Evolutionary conservation across 805 yeast species (phyloP).

Genomic region (Sungouiella blattae): DNA sequence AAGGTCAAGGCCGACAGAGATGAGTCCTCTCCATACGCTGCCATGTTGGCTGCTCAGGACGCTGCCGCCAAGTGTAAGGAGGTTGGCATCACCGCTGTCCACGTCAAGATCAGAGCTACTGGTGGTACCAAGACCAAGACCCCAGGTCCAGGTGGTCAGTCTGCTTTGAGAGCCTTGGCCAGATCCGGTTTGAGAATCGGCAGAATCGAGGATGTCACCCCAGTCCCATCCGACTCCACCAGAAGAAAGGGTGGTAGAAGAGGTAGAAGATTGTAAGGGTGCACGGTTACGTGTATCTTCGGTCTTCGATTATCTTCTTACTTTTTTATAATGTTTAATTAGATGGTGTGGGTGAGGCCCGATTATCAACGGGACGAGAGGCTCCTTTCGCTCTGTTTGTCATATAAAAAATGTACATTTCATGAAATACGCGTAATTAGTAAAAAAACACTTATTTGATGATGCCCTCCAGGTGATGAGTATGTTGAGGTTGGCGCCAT

Average conservation of each 20-base stretch:
- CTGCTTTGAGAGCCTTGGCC: conserved; percentile 98
- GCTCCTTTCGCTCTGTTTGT: conserved; percentile 17
- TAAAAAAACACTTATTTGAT: too few species aligned
- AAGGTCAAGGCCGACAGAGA: conserved; percentile 99
- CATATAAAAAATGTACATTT: conserved; percentile 11
- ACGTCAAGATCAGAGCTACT: conserved; percentile 99
- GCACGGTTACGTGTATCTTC: conserved; percentile 7
- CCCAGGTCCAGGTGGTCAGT: conserved; percentile 99
- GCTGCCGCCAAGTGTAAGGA: conserved; percentile 98
- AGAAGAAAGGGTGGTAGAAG: conserved; percentile 99
- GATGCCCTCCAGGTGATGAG: too few species aligned
- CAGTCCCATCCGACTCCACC: conserved; percentile 99
- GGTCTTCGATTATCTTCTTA: conserved; percentile 1
- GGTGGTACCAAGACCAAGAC: conserved; percentile 99
- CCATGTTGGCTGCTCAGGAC: conserved; percentile 99
- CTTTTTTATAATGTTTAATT: conserved; percentile 7
- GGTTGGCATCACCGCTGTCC: conserved; percentile 99
- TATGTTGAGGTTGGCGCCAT: too few species aligned
- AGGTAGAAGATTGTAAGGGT: conserved; percentile 93
- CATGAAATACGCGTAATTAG: conserved; percentile 2
- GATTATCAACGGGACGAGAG: conserved; percentile 1
- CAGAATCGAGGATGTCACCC: conserved; percentile 99
- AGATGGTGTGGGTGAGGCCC: conserved; percentile 5
- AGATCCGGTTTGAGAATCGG: conserved; percentile 99
- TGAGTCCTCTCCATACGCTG: conserved; percentile 99